These are phyloP conservation scores for Aureobasidium sp. DNA, from an alignment of 2,329 filamentous ascomycete genomes.

Conservation along the genomic window DNA sequence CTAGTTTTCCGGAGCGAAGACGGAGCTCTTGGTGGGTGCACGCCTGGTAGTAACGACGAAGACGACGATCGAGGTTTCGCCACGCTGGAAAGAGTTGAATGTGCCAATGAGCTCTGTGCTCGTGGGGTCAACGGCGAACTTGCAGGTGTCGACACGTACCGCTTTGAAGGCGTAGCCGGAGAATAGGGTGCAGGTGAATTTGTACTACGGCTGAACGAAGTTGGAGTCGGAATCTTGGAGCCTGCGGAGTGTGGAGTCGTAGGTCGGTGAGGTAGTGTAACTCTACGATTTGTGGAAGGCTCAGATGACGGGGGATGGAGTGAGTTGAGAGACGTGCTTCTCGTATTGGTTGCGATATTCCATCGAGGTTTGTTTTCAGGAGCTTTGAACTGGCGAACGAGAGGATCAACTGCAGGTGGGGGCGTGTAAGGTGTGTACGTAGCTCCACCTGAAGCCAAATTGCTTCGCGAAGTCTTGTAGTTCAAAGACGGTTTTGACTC, in stretches of 20 bases:
- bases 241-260: constrained; percentile 4
- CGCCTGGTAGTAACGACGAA: not conserved
- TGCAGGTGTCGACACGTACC: not conserved
- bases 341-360: constrained; percentile 60
- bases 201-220: constrained; percentile 5
- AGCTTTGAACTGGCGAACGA: constrained; percentile 38
- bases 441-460: not conserved
- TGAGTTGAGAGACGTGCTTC: constrained; percentile 22
- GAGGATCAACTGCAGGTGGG: constrained; percentile 13
- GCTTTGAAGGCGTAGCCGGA: constrained; percentile 4
- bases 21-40: not conserved
- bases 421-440: constrained; percentile 14
- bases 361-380: constrained; percentile 58
- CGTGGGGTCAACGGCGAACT: constrained; percentile 1
- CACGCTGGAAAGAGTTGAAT: not conserved
- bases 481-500: not conserved
- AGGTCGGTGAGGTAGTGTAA: constrained; percentile 16
- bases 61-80: constrained; percentile 1
- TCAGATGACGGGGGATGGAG: constrained; percentile 28
- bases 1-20: constrained; percentile 11
- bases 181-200: not conserved
- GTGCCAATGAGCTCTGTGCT: not conserved
- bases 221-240: constrained; percentile 12
- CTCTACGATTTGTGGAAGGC: constrained; percentile 29
- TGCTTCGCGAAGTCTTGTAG: not conserved